These are phyloP conservation scores for Aspergillus melleus DNA, from an alignment of 2,329 filamentous ascomycete genomes.

Conservation along the genomic window DNA sequence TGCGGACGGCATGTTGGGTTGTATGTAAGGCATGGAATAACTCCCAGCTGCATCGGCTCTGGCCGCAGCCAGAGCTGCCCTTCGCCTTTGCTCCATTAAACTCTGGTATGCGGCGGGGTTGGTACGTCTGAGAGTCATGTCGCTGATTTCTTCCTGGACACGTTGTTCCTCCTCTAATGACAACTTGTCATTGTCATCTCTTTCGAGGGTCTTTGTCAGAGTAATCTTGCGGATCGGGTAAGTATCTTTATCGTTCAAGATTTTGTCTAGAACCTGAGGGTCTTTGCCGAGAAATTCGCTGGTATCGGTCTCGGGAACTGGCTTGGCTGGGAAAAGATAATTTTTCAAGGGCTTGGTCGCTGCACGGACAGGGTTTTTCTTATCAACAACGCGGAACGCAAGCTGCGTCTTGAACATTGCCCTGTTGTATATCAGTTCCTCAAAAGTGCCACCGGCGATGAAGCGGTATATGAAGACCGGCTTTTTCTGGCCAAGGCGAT, in stretches of 20 bases:
- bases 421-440: constrained; percentile 71
- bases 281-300: constrained; percentile 60
- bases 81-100: constrained; percentile 21
- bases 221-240: constrained; percentile 50
- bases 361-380: constrained; percentile 71
- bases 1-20: not conserved
- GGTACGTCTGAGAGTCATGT: constrained; percentile 41
- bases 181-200: constrained; percentile 65
- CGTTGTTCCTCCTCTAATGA: constrained; percentile 62
- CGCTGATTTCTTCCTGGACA: constrained; percentile 48
- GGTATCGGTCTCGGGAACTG: constrained; percentile 55
- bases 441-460: constrained; percentile 74
- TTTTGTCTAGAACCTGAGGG: constrained; percentile 59
- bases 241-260: constrained; percentile 26
- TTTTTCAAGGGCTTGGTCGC: constrained; percentile 56
- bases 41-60: not conserved
- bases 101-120: constrained; percentile 36
- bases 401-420: constrained; percentile 82
- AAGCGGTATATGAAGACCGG: constrained; percentile 84
- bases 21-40: not conserved
- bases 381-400: constrained; percentile 76
- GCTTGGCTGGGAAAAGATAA: constrained; percentile 61
- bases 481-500: constrained; percentile 80
- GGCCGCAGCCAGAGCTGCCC: not conserved
- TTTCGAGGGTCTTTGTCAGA: constrained; percentile 71